These are phyloP conservation scores for Puccinia polysora DNA, from an alignment of 1,284 basidiomycete genomes.

Conservation along the genomic window DNA sequence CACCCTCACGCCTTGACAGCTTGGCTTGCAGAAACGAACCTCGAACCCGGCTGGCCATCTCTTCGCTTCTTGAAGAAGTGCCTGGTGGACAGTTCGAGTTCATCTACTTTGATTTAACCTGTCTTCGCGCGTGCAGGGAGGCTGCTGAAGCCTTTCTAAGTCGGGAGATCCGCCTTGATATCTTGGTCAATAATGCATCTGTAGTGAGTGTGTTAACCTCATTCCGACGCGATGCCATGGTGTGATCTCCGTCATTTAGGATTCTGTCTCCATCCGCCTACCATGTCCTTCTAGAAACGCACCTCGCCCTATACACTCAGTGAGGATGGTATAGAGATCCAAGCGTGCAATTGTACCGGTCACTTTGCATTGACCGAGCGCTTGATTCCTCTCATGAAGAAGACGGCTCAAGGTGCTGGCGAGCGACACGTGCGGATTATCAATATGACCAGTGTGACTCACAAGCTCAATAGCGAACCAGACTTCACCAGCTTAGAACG, in stretches of 20 bases:
- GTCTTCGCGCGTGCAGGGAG: conserved; percentile 48
- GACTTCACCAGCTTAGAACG: conserved; percentile 29
- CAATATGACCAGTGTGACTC: conserved; percentile 25
- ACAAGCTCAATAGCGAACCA: conserved; percentile 10
- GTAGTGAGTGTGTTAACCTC: conserved; percentile 19
- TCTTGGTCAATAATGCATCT: conserved; percentile 52
- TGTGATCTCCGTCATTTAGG: background rate
- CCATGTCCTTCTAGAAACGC: background rate
- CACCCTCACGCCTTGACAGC: background rate
- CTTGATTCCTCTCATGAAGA: conserved; percentile 12
- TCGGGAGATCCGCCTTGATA: conserved; percentile 50
- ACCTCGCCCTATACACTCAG: conserved; percentile 13
- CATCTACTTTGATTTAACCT: conserved; percentile 52
- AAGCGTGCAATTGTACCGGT: conserved; percentile 33
- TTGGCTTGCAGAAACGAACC: conserved; percentile 32
- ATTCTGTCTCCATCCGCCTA: background rate
- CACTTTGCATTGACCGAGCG: conserved; percentile 26
- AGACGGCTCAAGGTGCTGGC: background rate
- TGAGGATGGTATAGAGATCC: conserved; percentile 34
- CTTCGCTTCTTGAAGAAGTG: conserved; percentile 42
- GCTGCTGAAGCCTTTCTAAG: conserved; percentile 49
- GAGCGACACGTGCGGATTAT: conserved; percentile 13
- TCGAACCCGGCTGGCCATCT: conserved; percentile 12
- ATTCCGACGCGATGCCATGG: background rate
- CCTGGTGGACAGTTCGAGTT: conserved; percentile 47